phyloP scores from a whole-genome alignment of 192 early-diverging fungal species.

The Helicostylum pulchrum region DNA sequence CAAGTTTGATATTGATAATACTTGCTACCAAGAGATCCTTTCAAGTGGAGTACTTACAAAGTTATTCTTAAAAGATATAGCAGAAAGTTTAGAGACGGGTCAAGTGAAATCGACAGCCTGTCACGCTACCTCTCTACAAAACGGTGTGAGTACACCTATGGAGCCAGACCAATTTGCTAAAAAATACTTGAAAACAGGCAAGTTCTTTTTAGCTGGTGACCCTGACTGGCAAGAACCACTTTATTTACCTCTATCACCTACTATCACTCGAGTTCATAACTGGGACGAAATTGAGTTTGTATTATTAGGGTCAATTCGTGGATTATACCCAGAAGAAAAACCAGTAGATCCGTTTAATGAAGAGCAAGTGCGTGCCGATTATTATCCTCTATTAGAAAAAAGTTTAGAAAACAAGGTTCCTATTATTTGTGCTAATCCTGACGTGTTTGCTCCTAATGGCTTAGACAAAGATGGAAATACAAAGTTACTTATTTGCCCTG shows the following conservation, averaged over 20 bases:
- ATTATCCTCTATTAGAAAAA: constrained; percentile 16
- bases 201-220: constrained; percentile 22
- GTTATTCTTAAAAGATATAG: constrained; percentile 21
- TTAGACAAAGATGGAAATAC: constrained; percentile 16
- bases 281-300: constrained; percentile 26
- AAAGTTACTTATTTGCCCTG: constrained; percentile 20
- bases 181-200: constrained; percentile 15
- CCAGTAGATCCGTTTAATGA: constrained; percentile 8
- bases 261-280: constrained; percentile 4
- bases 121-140: constrained; percentile 14
- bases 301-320: constrained; percentile 18
- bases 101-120: not conserved
- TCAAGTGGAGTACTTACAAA: constrained; percentile 28
- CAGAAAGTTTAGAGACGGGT: not conserved
- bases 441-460: constrained; percentile 32
- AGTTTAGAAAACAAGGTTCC: constrained; percentile 14
- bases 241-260: constrained; percentile 14
- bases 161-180: constrained; percentile 14
- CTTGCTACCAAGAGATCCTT: constrained; percentile 20
- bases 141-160: not conserved
- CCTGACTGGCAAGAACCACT: constrained; percentile 22
- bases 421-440: constrained; percentile 33
- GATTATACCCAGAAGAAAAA: not conserved
- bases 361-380: constrained; percentile 14
- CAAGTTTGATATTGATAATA: constrained; percentile 13